Percentiles rank a stretch among this genome's conserved stretches.
Conservation (phyloP, 192 early-diverging fungal genomes). For the Coemansia sp. region DNA sequence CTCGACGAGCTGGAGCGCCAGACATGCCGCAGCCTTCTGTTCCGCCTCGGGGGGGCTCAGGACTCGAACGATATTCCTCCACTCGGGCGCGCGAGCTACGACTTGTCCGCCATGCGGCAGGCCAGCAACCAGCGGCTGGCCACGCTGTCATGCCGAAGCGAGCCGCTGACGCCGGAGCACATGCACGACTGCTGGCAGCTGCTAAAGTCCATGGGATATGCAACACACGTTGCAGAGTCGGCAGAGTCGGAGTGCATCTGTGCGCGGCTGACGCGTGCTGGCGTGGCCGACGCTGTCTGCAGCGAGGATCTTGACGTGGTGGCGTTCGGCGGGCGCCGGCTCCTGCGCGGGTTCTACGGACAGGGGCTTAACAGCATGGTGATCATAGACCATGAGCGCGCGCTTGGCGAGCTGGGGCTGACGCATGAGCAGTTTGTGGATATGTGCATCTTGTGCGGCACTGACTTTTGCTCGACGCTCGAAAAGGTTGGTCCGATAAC, state of each 20-base stretch:
- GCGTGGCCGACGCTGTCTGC: slow-evolving; percentile 60
- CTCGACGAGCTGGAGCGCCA: slow-evolving; percentile 29
- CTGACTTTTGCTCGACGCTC: slow-evolving; percentile 70
- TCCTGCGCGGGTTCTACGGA: slow-evolving; percentile 35
- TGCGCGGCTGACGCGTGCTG: slow-evolving; percentile 56
- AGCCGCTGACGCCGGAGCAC: slow-evolving; percentile 56
- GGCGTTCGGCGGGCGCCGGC: slow-evolving; percentile 28
- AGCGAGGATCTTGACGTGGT: slow-evolving; percentile 59
- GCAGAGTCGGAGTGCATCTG: slow-evolving; percentile 71
- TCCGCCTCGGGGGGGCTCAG: slow-evolving; percentile 10
- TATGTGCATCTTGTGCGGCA: slow-evolving; percentile 77
- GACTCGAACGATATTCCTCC: not conserved
- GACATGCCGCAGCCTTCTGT: slow-evolving; percentile 18
- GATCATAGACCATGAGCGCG: slow-evolving; percentile 57
- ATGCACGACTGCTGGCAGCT: slow-evolving; percentile 55
- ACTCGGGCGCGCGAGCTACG: not conserved
- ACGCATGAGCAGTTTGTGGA: slow-evolving; percentile 62
- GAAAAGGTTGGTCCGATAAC: slow-evolving; percentile 66
- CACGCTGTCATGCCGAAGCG: slow-evolving; percentile 55
- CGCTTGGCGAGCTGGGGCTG: slow-evolving; percentile 55
- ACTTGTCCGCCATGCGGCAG: slow-evolving; percentile 13
- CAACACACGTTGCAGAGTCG: slow-evolving; percentile 44
- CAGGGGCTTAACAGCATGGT: slow-evolving; percentile 25
- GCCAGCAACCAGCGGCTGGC: slow-evolving; percentile 25
- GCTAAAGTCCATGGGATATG: slow-evolving; percentile 57